These are phyloP conservation scores for Kodamaea arcana DNA, from an alignment of 1,139 yeast genomes.

Conservation along the genomic window DNA sequence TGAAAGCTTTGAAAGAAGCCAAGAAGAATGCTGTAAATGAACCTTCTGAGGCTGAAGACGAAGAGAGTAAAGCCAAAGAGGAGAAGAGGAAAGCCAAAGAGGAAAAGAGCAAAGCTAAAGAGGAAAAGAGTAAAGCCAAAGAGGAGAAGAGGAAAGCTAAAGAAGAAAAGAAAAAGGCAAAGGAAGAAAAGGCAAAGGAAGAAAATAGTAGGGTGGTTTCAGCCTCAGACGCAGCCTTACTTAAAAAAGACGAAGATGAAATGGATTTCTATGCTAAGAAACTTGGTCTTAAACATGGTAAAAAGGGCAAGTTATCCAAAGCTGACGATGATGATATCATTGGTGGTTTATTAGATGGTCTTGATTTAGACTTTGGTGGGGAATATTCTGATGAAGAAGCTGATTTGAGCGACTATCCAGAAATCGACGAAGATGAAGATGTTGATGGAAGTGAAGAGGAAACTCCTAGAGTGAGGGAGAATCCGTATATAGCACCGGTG, in stretches of 20 bases:
- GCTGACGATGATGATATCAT: slow-evolving; percentile 62
- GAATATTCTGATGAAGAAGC: slow-evolving; percentile 8
- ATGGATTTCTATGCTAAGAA: slow-evolving; percentile 80
- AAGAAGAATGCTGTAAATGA: slow-evolving; percentile 5
- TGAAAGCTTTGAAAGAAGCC: slow-evolving; percentile 14
- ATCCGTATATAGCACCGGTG: slow-evolving; percentile 83
- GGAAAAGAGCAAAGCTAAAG: slow-evolving; percentile 11
- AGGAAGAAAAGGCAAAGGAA: slow-evolving; percentile 4
- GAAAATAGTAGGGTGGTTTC: slow-evolving; percentile 15
- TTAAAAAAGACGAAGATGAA: slow-evolving; percentile 69
- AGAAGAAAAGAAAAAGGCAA: slow-evolving; percentile 11
- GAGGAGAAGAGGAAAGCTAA: slow-evolving; percentile 5
- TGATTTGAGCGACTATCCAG: slow-evolving; percentile 5
- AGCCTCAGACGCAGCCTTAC: slow-evolving; percentile 40
- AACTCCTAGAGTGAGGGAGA: slow-evolving; percentile 48
- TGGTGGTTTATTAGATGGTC: slow-evolving; percentile 73
- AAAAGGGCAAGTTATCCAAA: slow-evolving; percentile 38
- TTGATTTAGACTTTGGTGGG: slow-evolving; percentile 54
- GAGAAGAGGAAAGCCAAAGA: slow-evolving; percentile 9
- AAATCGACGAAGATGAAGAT: slow-evolving; percentile 22
- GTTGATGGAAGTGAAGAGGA: slow-evolving; percentile 30
- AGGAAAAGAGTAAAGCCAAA: slow-evolving; percentile 6
- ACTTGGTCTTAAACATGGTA: slow-evolving; percentile 63
- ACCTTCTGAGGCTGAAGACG: slow-evolving; percentile 5
- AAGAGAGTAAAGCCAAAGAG: slow-evolving; percentile 2